Evolutionary conservation across 352 stramenopile genomes (phyloP).

Genomic region (Globisporangium emineosum): DNA sequence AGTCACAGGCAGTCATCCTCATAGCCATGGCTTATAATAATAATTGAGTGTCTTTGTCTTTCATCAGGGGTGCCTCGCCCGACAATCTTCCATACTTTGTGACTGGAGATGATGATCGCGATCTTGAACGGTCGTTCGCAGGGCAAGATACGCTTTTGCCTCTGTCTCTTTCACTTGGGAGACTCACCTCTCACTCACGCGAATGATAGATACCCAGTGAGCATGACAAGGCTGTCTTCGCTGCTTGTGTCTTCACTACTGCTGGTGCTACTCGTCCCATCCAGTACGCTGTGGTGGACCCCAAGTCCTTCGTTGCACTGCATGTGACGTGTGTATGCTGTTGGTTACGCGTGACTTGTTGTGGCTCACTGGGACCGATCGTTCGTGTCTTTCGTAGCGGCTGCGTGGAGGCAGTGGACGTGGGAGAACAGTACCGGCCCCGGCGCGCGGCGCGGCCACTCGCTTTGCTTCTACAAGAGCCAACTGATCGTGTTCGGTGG

Average conservation of each 20-base stretch:
- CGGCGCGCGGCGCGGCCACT: conserved; percentile 78
- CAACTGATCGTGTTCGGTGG: conserved; percentile 92
- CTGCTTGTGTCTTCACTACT: not conserved
- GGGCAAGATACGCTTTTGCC: not conserved
- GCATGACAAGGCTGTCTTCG: not conserved
- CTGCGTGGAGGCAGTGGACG: conserved; percentile 85
- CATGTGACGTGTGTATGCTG: not conserved
- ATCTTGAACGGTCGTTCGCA: not conserved
- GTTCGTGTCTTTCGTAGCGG: not conserved
- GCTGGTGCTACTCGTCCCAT: not conserved
- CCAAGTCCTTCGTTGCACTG: not conserved
- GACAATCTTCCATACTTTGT: not conserved
- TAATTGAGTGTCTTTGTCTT: no score
- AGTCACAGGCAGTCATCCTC: not conserved
- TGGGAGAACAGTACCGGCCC: conserved; percentile 62
- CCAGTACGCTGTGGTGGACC: not conserved
- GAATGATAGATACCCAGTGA: not conserved
- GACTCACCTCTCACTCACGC: not conserved
- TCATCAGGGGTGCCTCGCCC: no score
- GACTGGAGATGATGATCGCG: no score
- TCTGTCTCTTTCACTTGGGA: not conserved
- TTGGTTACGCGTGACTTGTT: not conserved
- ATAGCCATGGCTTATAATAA: no score
- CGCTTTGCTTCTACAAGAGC: conserved; percentile 80
- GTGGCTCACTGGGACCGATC: no score